phyloP scores from a whole-genome alignment of 768 basidiomycete species.

The Daedaleopsis nitida region DNA sequence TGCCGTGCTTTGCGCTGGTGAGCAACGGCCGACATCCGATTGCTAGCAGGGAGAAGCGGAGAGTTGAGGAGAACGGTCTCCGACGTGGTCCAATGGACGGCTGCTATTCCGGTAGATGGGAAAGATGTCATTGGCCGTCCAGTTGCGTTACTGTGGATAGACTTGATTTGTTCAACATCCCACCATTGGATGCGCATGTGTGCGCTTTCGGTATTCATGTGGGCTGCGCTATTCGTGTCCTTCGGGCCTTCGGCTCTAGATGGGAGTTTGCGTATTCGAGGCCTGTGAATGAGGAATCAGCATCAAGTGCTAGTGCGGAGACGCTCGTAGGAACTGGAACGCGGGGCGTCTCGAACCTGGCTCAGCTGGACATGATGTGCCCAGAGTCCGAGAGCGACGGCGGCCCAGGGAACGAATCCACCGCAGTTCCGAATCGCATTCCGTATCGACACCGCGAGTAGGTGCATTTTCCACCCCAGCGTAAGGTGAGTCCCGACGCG shows the following conservation, averaged over 20 bases:
- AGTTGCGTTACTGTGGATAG: too few species aligned
- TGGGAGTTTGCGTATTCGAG: neutral
- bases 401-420: neutral
- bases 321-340: neutral
- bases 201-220: neutral
- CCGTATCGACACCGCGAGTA: neutral
- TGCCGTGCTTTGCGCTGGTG: too few species aligned
- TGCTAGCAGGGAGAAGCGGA: too few species aligned
- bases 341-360: neutral
- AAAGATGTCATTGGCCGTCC: neutral
- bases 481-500: neutral
- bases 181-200: neutral
- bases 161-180: neutral
- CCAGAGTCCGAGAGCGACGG: neutral
- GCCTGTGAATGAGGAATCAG: neutral
- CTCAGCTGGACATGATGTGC: neutral
- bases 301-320: neutral
- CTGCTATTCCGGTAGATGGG: neutral
- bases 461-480: neutral
- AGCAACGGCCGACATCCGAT: too few species aligned
- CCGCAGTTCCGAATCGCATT: neutral
- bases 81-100: neutral
- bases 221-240: neutral
- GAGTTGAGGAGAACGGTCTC: neutral
- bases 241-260: neutral